Percentiles rank a stretch among this genome's conserved stretches.
Conservation (phyloP, 257 asterid species). For the Lantana camara region DNA sequence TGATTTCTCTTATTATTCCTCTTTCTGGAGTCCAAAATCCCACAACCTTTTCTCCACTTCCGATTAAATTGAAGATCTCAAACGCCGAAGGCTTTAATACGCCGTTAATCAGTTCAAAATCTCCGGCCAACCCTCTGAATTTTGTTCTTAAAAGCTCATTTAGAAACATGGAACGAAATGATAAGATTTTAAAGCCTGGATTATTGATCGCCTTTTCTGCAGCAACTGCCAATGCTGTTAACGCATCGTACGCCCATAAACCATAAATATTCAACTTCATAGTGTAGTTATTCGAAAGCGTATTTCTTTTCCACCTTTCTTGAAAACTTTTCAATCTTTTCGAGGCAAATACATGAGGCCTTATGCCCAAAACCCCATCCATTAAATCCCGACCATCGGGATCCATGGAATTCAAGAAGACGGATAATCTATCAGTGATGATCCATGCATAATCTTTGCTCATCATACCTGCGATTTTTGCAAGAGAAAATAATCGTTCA, state of each 20-base stretch:
- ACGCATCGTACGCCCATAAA: conserved; percentile 49
- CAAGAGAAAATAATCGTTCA: conserved; percentile 35
- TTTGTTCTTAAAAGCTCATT: conserved; percentile 28
- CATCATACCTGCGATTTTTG: conserved; percentile 34
- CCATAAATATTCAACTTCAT: conserved; percentile 39
- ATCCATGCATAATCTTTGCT: conserved; percentile 56
- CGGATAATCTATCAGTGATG: conserved; percentile 42
- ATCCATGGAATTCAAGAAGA: conserved; percentile 34
- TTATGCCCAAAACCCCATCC: conserved; percentile 54
- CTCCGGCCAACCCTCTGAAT: conserved; percentile 49
- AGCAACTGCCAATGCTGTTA: conserved; percentile 46
- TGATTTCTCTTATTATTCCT: conserved; percentile 35
- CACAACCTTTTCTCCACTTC: conserved; percentile 39
- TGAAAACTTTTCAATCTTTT: conserved; percentile 26
- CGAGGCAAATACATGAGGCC: conserved; percentile 37
- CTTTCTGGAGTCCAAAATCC: conserved; percentile 48
- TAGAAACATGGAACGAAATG: conserved; percentile 31
- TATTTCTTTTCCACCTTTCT: conserved; percentile 41
- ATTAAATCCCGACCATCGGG: conserved; percentile 31
- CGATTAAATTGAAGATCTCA: conserved; percentile 52
- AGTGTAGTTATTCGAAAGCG: conserved; percentile 20
- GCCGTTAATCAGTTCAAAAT: conserved; percentile 40
- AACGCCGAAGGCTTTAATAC: conserved; percentile 31
- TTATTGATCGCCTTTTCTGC: conserved; percentile 29
- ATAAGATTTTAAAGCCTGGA: neutral